These are phyloP conservation scores for Beauveria australis DNA, from an alignment of 2,329 filamentous ascomycete species.

Conservation along the genomic window DNA sequence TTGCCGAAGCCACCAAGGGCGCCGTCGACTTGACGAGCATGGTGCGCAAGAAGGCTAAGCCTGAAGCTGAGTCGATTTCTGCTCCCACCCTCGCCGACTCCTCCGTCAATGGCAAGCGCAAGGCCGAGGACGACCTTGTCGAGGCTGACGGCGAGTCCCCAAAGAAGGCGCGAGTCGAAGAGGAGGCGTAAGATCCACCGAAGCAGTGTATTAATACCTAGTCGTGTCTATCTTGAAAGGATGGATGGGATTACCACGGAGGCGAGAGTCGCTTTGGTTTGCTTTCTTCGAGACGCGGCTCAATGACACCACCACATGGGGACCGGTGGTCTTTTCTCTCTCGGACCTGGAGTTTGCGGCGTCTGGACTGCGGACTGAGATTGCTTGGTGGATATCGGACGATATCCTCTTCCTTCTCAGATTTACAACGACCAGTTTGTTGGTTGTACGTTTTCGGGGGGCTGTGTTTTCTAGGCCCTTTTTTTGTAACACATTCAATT, in stretches of 20 bases:
- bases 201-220: neutral
- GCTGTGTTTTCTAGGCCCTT: neutral
- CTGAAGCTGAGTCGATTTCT: slow-evolving; percentile 16
- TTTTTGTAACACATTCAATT: neutral
- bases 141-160: slow-evolving; percentile 18
- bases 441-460: neutral
- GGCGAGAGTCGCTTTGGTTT: neutral
- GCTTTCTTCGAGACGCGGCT: neutral
- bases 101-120: slow-evolving; percentile 18
- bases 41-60: slow-evolving; percentile 56
- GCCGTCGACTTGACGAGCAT: slow-evolving; percentile 69
- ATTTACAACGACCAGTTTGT: neutral
- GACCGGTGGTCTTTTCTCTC: neutral
- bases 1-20: slow-evolving; percentile 64
- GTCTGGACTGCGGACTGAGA: slow-evolving; percentile 5
- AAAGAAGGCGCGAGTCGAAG: slow-evolving; percentile 49
- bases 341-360: slow-evolving; percentile 6
- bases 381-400: neutral
- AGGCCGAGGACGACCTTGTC: slow-evolving; percentile 18
- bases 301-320: neutral
- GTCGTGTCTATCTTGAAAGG: neutral
- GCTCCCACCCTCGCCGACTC: slow-evolving; percentile 15
- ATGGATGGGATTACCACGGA: neutral
- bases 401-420: neutral
- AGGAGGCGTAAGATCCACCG: slow-evolving; percentile 12